Evolutionary conservation across 768 basidiomycete genomes (phyloP).

Genomic region (Rhizopogon vesiculosus): DNA sequence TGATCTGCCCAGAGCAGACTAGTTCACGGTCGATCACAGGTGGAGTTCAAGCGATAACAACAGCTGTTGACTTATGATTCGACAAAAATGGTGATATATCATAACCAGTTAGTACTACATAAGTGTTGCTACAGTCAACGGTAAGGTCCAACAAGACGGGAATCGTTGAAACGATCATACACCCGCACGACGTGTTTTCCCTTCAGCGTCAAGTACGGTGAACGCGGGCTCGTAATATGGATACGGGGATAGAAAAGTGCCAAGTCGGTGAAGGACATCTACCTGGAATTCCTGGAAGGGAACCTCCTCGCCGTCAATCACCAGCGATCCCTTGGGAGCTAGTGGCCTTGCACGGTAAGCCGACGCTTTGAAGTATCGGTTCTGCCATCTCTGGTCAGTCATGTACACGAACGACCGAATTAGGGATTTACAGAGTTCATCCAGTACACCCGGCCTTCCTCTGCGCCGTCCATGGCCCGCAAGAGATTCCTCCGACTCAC

Average conservation of each 20-base stretch:
- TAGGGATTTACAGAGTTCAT: conserved; percentile 42
- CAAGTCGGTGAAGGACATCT: conserved; percentile 67
- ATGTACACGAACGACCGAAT: background rate
- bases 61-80: background rate
- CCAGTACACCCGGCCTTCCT: conserved; percentile 62
- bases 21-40: too few relatives aligned
- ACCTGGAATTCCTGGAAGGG: conserved; percentile 75
- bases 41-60: background rate
- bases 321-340: conserved; percentile 45
- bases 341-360: conserved; percentile 71
- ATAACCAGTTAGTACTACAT: background rate
- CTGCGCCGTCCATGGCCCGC: conserved; percentile 53
- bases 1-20: too few relatives aligned
- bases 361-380: conserved; percentile 67
- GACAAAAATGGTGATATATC: background rate
- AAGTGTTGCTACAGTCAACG: background rate
- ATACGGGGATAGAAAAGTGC: conserved; percentile 58
- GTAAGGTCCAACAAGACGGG: background rate
- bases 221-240: conserved; percentile 54
- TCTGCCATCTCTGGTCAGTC: conserved; percentile 32
- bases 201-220: conserved; percentile 19
- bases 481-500: conserved; percentile 44
- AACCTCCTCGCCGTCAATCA: conserved; percentile 76
- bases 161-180: background rate
- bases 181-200: conserved; percentile 12